phyloP scores from a whole-genome alignment of 192 early-diverging fungal genomes.

The Backusella tuberculispora region DNA sequence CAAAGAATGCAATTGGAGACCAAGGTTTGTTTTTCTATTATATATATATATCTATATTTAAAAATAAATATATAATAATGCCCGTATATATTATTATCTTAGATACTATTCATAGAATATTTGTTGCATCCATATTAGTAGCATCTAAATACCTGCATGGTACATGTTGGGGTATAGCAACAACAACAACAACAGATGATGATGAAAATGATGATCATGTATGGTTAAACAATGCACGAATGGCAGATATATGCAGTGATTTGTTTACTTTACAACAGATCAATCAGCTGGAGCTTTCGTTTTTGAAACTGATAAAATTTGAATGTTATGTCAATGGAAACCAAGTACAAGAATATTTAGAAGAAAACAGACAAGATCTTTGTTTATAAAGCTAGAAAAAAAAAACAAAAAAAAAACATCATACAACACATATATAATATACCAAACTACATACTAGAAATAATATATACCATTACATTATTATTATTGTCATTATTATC shows the following conservation, averaged over 20 bases:
- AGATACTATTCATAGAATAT: constrained; percentile 44
- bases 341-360: constrained; percentile 32
- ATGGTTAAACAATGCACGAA: constrained; percentile 34
- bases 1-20: constrained; percentile 40
- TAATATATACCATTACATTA: background rate
- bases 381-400: background rate
- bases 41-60: background rate
- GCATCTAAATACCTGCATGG: constrained; percentile 42
- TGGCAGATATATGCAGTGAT: constrained; percentile 29
- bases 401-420: background rate
- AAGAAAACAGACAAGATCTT: constrained; percentile 30
- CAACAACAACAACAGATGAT: no score
- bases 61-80: background rate
- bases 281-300: constrained; percentile 38
- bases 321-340: constrained; percentile 30
- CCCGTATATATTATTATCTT: background rate
- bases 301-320: constrained; percentile 35
- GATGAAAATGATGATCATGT: constrained; percentile 26
- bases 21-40: constrained; percentile 26
- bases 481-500: background rate
- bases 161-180: background rate
- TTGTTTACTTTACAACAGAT: constrained; percentile 40
- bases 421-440: background rate
- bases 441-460: background rate
- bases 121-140: constrained; percentile 39